Conservation (phyloP, 352 stramenopile species). For the Globisporangium apiculatum region DNA sequence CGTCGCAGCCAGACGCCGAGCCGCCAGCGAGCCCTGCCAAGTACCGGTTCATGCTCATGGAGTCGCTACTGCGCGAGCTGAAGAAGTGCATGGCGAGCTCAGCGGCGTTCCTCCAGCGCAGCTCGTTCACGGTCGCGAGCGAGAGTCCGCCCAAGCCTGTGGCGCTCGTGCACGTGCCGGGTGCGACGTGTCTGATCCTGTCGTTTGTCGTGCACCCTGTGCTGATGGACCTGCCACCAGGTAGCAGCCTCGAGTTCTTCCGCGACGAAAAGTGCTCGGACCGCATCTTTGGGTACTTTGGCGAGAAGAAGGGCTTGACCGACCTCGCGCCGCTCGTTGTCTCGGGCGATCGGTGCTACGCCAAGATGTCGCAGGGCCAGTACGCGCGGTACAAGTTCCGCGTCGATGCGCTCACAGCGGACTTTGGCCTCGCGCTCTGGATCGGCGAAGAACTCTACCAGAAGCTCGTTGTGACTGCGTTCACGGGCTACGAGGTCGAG, state of each 20-base stretch:
- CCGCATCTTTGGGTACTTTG: conserved; percentile 69
- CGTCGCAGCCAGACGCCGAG: conserved; percentile 22
- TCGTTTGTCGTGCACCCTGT: conserved; percentile 76
- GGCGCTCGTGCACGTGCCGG: conserved; percentile 49
- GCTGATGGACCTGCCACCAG: conserved; percentile 68
- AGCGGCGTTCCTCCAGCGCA: conserved; percentile 33
- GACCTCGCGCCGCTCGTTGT: conserved; percentile 59
- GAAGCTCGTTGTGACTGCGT: conserved; percentile 36
- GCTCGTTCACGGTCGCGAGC: conserved; percentile 57
- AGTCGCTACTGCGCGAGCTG: conserved; percentile 46
- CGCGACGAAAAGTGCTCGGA: conserved; percentile 50
- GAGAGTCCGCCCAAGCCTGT: conserved; percentile 59
- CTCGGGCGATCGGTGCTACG: conserved; percentile 52
- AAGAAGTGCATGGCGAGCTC: conserved; percentile 45
- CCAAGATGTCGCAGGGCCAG: conserved; percentile 46
- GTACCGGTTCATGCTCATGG: conserved; percentile 59
- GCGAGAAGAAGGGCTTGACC: conserved; percentile 59
- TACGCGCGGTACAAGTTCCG: conserved; percentile 81
- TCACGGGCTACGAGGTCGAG: conserved; percentile 57
- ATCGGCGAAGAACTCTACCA: conserved; percentile 62
- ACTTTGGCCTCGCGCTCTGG: conserved; percentile 73
- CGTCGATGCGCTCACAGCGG: conserved; percentile 53
- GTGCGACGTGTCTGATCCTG: conserved; percentile 60
- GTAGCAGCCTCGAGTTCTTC: conserved; percentile 69
- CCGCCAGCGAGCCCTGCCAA: conserved; percentile 27